Percentiles rank a stretch among this genome's conserved stretches.
phyloP scores from a whole-genome alignment of 768 basidiomycete genomes.

The Tremella mesenterica region DNA sequence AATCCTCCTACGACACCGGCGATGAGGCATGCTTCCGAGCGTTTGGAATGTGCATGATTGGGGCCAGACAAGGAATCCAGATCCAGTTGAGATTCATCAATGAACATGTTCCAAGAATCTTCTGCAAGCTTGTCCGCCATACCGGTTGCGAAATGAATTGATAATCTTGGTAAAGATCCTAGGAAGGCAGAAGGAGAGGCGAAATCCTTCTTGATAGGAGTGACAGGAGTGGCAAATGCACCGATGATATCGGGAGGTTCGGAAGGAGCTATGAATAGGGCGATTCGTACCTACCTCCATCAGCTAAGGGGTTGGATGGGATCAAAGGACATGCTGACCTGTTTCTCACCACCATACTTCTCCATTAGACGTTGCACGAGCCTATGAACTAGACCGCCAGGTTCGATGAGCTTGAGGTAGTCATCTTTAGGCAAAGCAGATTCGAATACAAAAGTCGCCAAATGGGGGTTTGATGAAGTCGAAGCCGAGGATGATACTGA shows the following conservation, averaged over 20 bases:
- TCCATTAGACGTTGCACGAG: slow-evolving; percentile 33
- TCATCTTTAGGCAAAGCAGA: slow-evolving; percentile 12
- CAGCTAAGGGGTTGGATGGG: not conserved
- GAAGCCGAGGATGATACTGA: slow-evolving; percentile 14
- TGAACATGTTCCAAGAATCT: slow-evolving; percentile 1
- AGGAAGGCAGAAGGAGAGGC: slow-evolving; percentile 15
- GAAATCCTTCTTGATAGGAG: slow-evolving; percentile 13
- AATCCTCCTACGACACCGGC: slow-evolving; percentile 16
- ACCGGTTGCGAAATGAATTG: slow-evolving; percentile 6
- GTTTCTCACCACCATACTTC: slow-evolving; percentile 23
- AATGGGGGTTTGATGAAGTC: not conserved
- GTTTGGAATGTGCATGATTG: not conserved
- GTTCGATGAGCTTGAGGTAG: slow-evolving; percentile 24
- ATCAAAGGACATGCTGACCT: slow-evolving; percentile 13
- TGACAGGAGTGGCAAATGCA: not conserved
- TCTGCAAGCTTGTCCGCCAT: not conserved
- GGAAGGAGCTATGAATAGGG: slow-evolving; percentile 10
- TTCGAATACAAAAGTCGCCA: slow-evolving; percentile 30
- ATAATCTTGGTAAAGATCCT: slow-evolving; percentile 15
- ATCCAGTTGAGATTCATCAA: not conserved
- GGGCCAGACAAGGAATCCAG: not conserved
- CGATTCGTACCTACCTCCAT: slow-evolving; percentile 17
- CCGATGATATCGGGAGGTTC: not conserved
- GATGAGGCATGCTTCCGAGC: slow-evolving; percentile 5
- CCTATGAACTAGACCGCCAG: slow-evolving; percentile 27